Conservation (phyloP, 257 asterid genomes). For the Scutellaria minor region DNA sequence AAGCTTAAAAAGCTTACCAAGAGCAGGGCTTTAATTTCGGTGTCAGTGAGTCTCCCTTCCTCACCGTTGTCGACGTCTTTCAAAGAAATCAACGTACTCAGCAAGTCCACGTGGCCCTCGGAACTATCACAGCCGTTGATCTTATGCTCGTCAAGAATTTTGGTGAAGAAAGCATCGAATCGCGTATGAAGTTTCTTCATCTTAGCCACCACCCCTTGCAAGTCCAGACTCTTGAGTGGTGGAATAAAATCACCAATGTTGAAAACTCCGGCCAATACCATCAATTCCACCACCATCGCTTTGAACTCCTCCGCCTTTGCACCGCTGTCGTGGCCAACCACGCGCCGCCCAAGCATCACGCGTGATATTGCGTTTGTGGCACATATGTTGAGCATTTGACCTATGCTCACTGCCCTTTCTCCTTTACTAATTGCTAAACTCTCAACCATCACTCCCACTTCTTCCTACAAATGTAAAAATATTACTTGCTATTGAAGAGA, state of each 20-base stretch:
- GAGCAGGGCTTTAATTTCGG: slow-evolving; percentile 85
- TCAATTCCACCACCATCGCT: slow-evolving; percentile 79
- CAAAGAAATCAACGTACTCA: slow-evolving; percentile 60
- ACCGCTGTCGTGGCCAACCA: slow-evolving; percentile 58
- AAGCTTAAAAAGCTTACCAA: slow-evolving; percentile 46
- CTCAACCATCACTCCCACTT: slow-evolving; percentile 54
- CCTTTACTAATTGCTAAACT: slow-evolving; percentile 51
- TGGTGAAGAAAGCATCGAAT: slow-evolving; percentile 63
- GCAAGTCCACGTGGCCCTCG: slow-evolving; percentile 46
- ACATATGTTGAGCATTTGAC: slow-evolving; percentile 65
- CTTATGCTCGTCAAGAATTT: slow-evolving; percentile 66
- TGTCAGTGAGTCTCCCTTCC: slow-evolving; percentile 61
- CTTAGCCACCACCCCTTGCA: slow-evolving; percentile 71
- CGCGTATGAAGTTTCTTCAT: slow-evolving; percentile 88
- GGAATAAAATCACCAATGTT: slow-evolving; percentile 92
- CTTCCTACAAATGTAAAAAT: slow-evolving; percentile 53
- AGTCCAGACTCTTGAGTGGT: slow-evolving; percentile 63
- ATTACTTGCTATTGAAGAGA: neutral
- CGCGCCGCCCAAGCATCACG: slow-evolving; percentile 71
- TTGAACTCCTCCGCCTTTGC: slow-evolving; percentile 83
- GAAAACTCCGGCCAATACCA: slow-evolving; percentile 81
- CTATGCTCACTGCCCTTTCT: slow-evolving; percentile 46
- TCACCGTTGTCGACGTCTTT: slow-evolving; percentile 53
- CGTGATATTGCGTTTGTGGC: slow-evolving; percentile 77
- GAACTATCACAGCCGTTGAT: slow-evolving; percentile 16